Conservation (phyloP, 192 early-diverging fungal genomes). For the Cladochytrium replicatum region DNA sequence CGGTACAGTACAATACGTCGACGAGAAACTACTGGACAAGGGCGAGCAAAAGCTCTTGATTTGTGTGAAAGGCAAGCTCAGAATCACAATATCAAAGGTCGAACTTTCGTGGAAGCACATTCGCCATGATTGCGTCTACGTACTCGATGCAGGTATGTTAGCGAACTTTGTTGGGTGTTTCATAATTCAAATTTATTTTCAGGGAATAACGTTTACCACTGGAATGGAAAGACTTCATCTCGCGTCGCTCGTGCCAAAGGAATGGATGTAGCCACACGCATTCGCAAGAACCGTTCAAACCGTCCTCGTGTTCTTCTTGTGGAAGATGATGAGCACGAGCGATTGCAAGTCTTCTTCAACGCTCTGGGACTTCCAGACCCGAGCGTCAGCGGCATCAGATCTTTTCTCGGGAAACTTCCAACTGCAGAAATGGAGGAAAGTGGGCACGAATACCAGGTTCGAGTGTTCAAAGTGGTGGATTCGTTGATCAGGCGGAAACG, state of each 20-base stretch:
- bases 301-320: slow-evolving; percentile 21
- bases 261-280: slow-evolving; percentile 19
- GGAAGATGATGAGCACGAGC: slow-evolving; percentile 12
- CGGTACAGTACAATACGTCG: slow-evolving; percentile 3
- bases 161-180: slow-evolving; percentile 1
- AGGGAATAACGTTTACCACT: slow-evolving; percentile 19
- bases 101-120: not conserved
- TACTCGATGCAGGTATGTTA: slow-evolving; percentile 17
- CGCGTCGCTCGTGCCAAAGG: slow-evolving; percentile 22
- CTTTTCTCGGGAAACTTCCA: not conserved
- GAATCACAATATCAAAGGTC: slow-evolving; percentile 1
- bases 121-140: slow-evolving; percentile 12
- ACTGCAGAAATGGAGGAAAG: too few relatives aligned
- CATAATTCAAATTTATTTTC: not conserved
- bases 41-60: slow-evolving; percentile 16
- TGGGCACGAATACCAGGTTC: not conserved
- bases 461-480: slow-evolving; percentile 4
- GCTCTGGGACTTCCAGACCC: slow-evolving; percentile 1
- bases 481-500: not conserved
- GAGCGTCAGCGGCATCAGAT: not conserved
- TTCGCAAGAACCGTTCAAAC: slow-evolving; percentile 25
- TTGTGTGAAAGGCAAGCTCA: slow-evolving; percentile 13
- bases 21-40: slow-evolving; percentile 8
- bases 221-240: slow-evolving; percentile 11
- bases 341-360: not conserved